Base-by-base conservation (phyloP, 164 flowering plant genomes). In the Vitis cinerea region DNA sequence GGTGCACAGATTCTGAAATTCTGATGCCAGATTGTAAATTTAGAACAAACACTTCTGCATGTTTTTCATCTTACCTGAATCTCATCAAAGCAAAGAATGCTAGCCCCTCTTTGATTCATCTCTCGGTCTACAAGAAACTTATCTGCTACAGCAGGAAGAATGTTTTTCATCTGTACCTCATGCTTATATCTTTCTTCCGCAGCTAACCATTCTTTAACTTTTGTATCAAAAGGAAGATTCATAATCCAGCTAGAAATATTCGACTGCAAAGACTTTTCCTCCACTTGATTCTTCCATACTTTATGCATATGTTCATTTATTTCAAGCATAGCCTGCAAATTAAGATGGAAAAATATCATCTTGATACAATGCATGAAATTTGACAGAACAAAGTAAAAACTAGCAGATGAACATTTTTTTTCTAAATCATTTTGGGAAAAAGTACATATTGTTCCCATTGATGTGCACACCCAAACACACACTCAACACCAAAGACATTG, bases 61-160 rank as follows among this genome's bases (percentile, higher is more conserved):
- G 8, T 8, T 11, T 4, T 6, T 3, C 52, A 7, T 10, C 31
- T 62, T 76, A 93, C 99, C 99, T 95, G 99, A 67, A 95, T 88
- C 83, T 95, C 99, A 82, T 95, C 99, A 83, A 95, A 95, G 82
- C 99, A 95, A 56, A 95, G 91, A 81, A 95, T 74, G 81, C 92
- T 90, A 49, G 97, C 98, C 69, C 98, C 98, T 65, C 79, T 80
- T 76, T 82, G 77, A 76, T 80, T 75, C 47, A 78, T 77, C 74
- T 86, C 74, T 44, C 68, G 80, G 65, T 90, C 88, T 27, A 90
- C 79, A 62, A 95, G 93, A 79, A 95, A 91, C 79, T 87, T 86
- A 68, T 95, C 99, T 53, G 99, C 99, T 57, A 95, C 98, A 72
- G 88, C 93, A 68, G 94, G 98, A 83, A 95, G 99, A 81, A 95